Conservation (phyloP, 1,284 basidiomycete species). For the Vanrija sp. region DNA sequence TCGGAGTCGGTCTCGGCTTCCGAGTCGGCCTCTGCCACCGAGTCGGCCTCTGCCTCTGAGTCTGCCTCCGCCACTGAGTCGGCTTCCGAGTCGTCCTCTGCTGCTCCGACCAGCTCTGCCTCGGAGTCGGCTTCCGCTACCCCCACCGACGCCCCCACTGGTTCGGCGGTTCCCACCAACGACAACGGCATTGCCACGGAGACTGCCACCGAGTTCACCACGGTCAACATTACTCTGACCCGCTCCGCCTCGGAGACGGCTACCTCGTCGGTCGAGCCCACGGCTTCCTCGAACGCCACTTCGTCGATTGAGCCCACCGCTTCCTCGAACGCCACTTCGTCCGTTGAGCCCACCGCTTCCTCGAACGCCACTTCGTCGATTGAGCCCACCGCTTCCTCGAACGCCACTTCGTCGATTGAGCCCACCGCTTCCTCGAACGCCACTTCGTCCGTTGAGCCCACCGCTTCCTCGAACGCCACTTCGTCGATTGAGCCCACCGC, state of each 20-base stretch:
- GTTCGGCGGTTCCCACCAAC: conserved; percentile 22
- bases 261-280: background rate
- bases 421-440: background rate
- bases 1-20: no score
- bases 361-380: background rate
- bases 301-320: background rate
- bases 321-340: background rate
- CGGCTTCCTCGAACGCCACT: background rate
- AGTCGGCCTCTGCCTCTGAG: no score
- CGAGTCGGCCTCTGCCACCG: no score
- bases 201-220: conserved; percentile 31
- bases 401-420: background rate
- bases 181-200: conserved; percentile 37
- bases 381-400: background rate
- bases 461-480: background rate
- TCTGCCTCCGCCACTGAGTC: no score
- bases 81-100: background rate
- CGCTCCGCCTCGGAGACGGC: conserved; percentile 10
- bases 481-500: background rate
- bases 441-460: background rate
- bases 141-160: conserved; percentile 2
- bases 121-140: conserved; percentile 4
- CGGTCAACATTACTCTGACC: conserved; percentile 34
- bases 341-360: conserved; percentile 1
- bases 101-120: background rate